Evolutionary conservation across 1,139 yeast genomes (phyloP), one percentile per base, ranked within the genome.

Genomic region (Ashbya aceris): DNA sequence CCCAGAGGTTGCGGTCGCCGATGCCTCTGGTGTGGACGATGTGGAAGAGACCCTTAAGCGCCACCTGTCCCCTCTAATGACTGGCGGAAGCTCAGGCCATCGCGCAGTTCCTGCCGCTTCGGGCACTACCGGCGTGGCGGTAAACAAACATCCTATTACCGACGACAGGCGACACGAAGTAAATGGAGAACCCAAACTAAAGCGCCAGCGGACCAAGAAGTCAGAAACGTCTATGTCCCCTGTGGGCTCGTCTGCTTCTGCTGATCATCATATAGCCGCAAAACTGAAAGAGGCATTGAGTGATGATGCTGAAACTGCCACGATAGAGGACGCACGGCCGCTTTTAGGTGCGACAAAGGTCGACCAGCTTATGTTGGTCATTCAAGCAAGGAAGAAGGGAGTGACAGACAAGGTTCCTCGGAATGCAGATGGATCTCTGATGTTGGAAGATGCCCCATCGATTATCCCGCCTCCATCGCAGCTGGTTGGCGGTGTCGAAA

Each of bases 361-460:
- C 34, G 96, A 87, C 61, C 93, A 83, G 54, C 67, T 87, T 56
- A 85, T 87, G 95, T 69, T 87, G 45, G 84, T 86, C 30, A 82
- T 87, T 43, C 95, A 87, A 60, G 94, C 96, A 0, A 71, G 93
- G 44, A 83, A 81, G 48, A 80, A 83, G 48, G 86, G 87, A 13
- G 73, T 79, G n/a, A 76, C 74, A 7, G 74, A 76, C 17, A 71
- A 71, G 32, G 79, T 81, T 33, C 71, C 73, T 39, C 79, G 77
- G 46, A 76, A 79, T 1, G 72, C 74, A 2, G 87, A 80, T 60
- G 87, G 87, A 9, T 46, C 49, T 12, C 32, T 54, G 13, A 31
- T 53, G 35, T 40, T 45, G 14, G 52, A 49, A n/a, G 48, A 49
- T 17, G 47, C 54, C 10, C 55, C 61, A 1, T 44, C 50, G n/a